phyloP scores from a whole-genome alignment of 73 alveolate species.

The Paramecium sexaurelia region DNA sequence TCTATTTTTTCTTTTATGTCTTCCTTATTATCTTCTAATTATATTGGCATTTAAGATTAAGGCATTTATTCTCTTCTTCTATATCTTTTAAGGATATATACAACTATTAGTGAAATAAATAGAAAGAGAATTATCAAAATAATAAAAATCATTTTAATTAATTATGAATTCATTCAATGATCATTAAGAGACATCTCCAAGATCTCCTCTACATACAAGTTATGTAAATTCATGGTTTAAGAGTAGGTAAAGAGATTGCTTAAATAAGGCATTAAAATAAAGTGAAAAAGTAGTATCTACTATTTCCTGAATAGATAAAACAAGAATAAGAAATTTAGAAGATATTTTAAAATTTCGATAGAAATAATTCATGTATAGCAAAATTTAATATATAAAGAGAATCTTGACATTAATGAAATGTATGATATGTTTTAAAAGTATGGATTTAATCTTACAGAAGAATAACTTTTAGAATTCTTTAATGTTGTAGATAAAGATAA shows the following conservation, averaged over 20 bases:
- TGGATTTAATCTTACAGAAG: background rate
- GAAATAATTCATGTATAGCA: background rate
- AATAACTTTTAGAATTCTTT: background rate
- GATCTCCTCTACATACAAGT: background rate
- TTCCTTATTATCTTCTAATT: background rate
- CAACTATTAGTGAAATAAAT: background rate
- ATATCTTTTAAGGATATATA: background rate
- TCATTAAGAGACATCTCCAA: background rate
- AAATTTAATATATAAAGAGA: background rate
- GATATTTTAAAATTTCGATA: background rate
- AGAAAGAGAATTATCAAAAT: background rate
- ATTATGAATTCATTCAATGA: background rate
- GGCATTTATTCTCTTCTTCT: background rate
- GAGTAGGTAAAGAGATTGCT: background rate
- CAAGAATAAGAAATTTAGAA: background rate
- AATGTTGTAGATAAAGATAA: background rate
- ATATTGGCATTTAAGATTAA: background rate
- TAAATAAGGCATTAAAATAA: background rate
- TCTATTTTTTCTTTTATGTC: background rate
- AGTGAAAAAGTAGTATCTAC: background rate
- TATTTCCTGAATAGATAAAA: background rate
- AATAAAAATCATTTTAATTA: background rate
- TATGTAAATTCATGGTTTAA: background rate
- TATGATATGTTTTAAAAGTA: slow-evolving; percentile 20
- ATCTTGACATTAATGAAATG: background rate